A percentile compares a stretch with the other conserved stretches of the same genome.
phyloP scores from a whole-genome alignment of 768 basidiomycete species.

The Tephrocybe sp. region DNA sequence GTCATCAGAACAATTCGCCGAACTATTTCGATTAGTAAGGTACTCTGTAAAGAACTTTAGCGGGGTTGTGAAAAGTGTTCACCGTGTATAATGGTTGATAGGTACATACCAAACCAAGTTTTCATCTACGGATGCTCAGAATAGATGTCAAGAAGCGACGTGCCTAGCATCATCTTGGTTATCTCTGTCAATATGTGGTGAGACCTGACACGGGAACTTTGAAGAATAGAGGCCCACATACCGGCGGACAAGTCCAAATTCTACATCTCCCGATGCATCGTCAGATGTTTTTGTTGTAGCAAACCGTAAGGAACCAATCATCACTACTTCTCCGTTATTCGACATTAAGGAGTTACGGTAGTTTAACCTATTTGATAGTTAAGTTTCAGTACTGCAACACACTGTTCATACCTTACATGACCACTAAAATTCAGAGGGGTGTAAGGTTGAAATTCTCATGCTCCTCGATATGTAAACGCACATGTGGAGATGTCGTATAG shows the following conservation, averaged over 20 bases:
- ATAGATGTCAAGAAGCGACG: too few relatives aligned
- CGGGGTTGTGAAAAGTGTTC: too few relatives aligned
- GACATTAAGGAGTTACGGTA: not conserved
- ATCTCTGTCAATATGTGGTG: too few relatives aligned
- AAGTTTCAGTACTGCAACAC: not conserved
- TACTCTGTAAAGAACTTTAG: too few relatives aligned
- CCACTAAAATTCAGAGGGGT: not conserved
- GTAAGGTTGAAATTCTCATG: not conserved
- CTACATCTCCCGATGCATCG: not conserved
- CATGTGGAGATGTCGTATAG: slow-evolving; percentile 12
- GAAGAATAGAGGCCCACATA: not conserved
- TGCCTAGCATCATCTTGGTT: too few relatives aligned
- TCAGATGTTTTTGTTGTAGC: not conserved
- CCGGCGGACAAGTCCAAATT: not conserved
- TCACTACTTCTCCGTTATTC: not conserved
- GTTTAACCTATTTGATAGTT: not conserved
- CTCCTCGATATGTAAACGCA: not conserved
- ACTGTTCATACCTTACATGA: not conserved
- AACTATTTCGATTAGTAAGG: too few relatives aligned
- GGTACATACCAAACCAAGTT: too few relatives aligned
- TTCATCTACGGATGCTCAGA: too few relatives aligned
- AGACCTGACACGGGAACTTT: too few relatives aligned
- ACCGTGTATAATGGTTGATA: too few relatives aligned
- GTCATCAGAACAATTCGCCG: too few relatives aligned
- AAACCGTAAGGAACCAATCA: not conserved